Percentiles rank a stretch among this genome's conserved stretches.
phyloP scores from a whole-genome alignment of 345 rosid species.

The Mallotus nudiflorus region DNA sequence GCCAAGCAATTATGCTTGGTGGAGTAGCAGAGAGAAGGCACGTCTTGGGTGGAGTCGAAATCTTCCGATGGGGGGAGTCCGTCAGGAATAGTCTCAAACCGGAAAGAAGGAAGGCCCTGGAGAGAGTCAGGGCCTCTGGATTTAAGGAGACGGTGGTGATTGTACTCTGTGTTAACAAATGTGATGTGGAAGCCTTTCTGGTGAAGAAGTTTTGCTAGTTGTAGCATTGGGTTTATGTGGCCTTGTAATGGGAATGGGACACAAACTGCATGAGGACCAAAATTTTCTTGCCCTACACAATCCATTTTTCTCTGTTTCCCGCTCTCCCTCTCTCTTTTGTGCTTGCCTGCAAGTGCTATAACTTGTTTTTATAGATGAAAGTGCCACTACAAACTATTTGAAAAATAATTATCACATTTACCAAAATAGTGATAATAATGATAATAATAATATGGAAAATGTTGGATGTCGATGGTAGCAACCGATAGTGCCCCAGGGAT shows the following conservation, averaged over 20 bases:
- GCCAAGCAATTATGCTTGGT: constrained; percentile 5
- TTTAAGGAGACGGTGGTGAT: constrained; percentile 17
- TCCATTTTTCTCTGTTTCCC: constrained; percentile 16
- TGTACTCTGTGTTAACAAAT: constrained; percentile 17
- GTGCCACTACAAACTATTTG: too few relatives aligned
- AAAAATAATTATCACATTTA: too few relatives aligned
- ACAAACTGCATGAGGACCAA: constrained; percentile 38
- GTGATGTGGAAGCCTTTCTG: constrained; percentile 9
- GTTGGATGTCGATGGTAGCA: too few relatives aligned
- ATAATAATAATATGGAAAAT: too few relatives aligned
- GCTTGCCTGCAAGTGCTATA: neutral
- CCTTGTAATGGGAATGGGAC: constrained; percentile 50
- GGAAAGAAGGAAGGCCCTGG: constrained; percentile 5
- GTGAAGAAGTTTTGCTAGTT: constrained; percentile 18
- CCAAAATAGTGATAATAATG: too few relatives aligned
- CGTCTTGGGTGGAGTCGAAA: constrained; percentile 13
- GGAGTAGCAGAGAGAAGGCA: constrained; percentile 17
- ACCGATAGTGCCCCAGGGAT: too few relatives aligned
- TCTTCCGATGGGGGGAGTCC: constrained; percentile 13
- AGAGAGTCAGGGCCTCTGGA: constrained; percentile 9
- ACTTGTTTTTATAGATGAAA: neutral
- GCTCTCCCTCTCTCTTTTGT: too few relatives aligned
- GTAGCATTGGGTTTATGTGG: constrained; percentile 43
- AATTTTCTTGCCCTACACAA: neutral
- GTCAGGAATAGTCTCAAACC: constrained; percentile 14